Conservation (phyloP, 225 moss, liverwort and hornwort species). For the Polytrichum formosum region DNA sequence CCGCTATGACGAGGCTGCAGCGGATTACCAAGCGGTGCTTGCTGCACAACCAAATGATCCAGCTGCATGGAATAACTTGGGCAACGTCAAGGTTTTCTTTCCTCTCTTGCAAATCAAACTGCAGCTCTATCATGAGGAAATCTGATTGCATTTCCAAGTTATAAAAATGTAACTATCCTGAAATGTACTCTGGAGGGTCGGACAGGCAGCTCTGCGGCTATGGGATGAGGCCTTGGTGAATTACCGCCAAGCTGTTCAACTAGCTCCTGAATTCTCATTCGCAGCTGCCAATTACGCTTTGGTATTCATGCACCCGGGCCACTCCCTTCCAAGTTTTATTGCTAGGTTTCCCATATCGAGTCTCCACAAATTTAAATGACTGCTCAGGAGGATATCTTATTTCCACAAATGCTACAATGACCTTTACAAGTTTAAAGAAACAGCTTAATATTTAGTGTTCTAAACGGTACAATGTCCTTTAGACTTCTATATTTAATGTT, state of each 20-base stretch:
- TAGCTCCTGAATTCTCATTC: constrained; percentile 97
- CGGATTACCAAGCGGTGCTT: constrained; percentile 93
- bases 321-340: not conserved
- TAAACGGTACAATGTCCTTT: no score
- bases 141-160: no score
- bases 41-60: constrained; percentile 91
- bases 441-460: no score
- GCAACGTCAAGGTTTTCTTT: constrained; percentile 75
- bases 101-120: no score
- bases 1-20: constrained; percentile 79
- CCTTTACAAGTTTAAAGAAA: no score
- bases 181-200: not conserved
- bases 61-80: constrained; percentile 96
- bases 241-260: constrained; percentile 75
- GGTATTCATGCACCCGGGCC: constrained; percentile 28
- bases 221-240: constrained; percentile 77
- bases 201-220: constrained; percentile 69
- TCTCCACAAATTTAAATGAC: no score
- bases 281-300: constrained; percentile 96
- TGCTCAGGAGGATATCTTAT: no score
- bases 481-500: no score
- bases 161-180: no score
- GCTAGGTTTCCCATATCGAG: no score
- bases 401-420: no score
- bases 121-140: no score